These are phyloP conservation scores for Cyberlindnera petersonii DNA, from an alignment of 805 yeast species.

Conservation along the genomic window DNA sequence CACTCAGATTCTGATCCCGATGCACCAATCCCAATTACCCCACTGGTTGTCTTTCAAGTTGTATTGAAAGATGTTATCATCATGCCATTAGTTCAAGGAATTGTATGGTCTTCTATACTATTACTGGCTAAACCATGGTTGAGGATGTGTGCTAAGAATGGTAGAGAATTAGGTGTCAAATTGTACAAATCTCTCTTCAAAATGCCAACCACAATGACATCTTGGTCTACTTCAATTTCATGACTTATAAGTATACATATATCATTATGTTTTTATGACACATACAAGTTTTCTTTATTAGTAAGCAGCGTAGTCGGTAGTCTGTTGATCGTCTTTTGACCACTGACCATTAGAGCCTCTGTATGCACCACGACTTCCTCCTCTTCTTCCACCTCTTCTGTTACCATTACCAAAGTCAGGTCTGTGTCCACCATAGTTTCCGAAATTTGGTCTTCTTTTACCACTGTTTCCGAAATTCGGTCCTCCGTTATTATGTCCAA, in stretches of 20 bases:
- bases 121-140: slow-evolving; percentile 38
- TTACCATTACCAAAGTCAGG: slow-evolving; percentile 7
- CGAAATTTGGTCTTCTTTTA: slow-evolving; percentile 6
- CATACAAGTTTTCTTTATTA: neutral
- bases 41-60: slow-evolving; percentile 42
- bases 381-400: neutral
- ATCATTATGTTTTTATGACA: neutral
- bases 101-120: slow-evolving; percentile 41
- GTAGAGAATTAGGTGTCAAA: slow-evolving; percentile 25
- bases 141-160: slow-evolving; percentile 21
- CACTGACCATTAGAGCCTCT: slow-evolving; percentile 1
- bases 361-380: slow-evolving; percentile 10
- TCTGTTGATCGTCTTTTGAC: slow-evolving; percentile 1
- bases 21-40: slow-evolving; percentile 31
- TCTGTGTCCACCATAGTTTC: slow-evolving; percentile 2
- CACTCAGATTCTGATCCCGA: no score
- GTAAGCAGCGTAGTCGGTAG: slow-evolving; percentile 1
- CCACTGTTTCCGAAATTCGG: slow-evolving; percentile 4
- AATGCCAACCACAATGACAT: neutral
- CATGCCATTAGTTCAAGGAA: slow-evolving; percentile 53
- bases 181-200: slow-evolving; percentile 11
- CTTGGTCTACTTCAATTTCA: neutral
- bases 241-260: neutral
- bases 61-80: slow-evolving; percentile 47
- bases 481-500: slow-evolving; percentile 3